Evolutionary conservation across 2,329 filamentous ascomycete species (phyloP).

Genomic region (Aspergillus candidus): DNA sequence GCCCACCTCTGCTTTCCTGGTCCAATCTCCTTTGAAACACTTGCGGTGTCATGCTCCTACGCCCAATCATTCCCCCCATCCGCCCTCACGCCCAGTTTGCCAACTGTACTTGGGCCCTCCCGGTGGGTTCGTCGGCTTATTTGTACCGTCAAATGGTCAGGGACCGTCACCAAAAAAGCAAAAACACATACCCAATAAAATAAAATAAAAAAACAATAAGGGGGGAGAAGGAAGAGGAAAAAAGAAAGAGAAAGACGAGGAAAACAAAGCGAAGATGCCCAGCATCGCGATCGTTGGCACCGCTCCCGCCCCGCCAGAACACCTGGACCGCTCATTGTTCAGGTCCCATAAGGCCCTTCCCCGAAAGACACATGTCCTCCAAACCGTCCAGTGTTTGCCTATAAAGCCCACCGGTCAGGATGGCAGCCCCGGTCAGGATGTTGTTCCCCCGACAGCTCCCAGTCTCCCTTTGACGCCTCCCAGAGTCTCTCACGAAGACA

Average conservation of each 20-base stretch:
- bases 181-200: no score
- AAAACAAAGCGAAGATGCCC: conserved; percentile 23
- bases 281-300: conserved; percentile 24
- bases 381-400: conserved; percentile 18
- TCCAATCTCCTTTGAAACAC: conserved; percentile 15
- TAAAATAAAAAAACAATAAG: no score
- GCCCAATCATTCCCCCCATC: conserved; percentile 6
- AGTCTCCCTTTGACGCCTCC: conserved; percentile 36
- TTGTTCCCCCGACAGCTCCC: conserved; percentile 20
- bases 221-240: background rate
- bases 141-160: no score
- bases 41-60: conserved; percentile 15
- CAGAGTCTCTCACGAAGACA: conserved; percentile 21
- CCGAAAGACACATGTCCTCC: conserved; percentile 26
- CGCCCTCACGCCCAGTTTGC: conserved; percentile 2
- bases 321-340: conserved; percentile 26
- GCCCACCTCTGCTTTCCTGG: conserved; percentile 7
- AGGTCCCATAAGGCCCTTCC: conserved; percentile 39
- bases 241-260: background rate
- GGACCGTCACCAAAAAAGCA: no score
- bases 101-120: background rate
- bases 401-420: conserved; percentile 20
- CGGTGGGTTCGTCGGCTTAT: no score
- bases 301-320: conserved; percentile 20
- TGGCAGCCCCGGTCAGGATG: conserved; percentile 18